Evolutionary conservation across 1,139 yeast genomes (phyloP), one percentile per base, ranked within the genome.

Genomic region (Suhomyces terraborum): DNA sequence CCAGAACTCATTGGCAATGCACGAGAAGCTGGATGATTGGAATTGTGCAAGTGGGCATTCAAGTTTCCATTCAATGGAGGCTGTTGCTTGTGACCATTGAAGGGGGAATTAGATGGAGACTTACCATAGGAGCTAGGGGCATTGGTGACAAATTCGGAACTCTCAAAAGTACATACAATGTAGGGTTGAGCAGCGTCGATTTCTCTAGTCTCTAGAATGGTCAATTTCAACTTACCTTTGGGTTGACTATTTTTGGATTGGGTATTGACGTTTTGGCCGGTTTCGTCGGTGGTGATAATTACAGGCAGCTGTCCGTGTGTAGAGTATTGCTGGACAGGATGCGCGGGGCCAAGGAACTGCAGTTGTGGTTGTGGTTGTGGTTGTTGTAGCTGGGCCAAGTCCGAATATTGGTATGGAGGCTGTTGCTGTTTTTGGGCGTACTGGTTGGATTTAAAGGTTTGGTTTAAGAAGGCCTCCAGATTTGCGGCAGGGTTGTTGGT

Each of bases 121-220:
- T 69, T 75, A 26, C 77, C 81, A 50, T 73, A 73, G 22, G 84
- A 76, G 48, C 80, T 85, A 3, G 94, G 89, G 12, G 93, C 91
- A 49, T 82, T 81, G 20, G 95, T 82, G 46, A 91, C 89, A 52
- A 84, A 87, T 66, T 91, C 98, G 1, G 95, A 84, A 48, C 94
- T 84, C 59, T 89, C 96, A 66, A 87, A 91, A 2, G 96, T 87
- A 62, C 96, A 88, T 24, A 91, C 96, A 18, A 88, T 96, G 61
- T 91, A 91, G 3, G 96, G 96, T 53, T 80, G 84, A 7, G 88
- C 75, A 33, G 64, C 64, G 49, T 75, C 68, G 47, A 89, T 70
- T 51, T 80, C 83, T 45, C 75, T 77, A 3, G 96, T 97, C 60
- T 88, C 93, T 29, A 85, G 70, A 51, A 93, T 88, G 35, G 80